Evolutionary conservation across 2,329 filamentous ascomycete species (phyloP).

Genomic region (Fusarium pininemorale): DNA sequence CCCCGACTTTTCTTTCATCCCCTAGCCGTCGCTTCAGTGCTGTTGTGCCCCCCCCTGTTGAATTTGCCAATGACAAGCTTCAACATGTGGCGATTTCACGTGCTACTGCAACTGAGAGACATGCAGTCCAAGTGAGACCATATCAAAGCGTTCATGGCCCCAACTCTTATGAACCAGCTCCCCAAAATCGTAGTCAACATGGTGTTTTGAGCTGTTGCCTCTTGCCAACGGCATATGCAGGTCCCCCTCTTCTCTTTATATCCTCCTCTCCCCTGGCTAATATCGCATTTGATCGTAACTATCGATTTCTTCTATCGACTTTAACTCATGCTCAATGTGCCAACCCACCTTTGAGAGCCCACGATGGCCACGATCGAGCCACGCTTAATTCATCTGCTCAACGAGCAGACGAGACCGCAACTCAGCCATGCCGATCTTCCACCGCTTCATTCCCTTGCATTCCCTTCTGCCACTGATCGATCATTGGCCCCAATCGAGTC

Average conservation of each 20-base stretch:
- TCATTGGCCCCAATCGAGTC: slow-evolving; percentile 64
- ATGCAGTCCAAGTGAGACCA: slow-evolving; percentile 39
- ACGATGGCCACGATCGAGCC: slow-evolving; percentile 74
- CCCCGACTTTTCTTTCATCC: not conserved
- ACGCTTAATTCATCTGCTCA: slow-evolving; percentile 71
- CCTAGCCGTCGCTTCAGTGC: not conserved
- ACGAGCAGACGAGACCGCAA: slow-evolving; percentile 62
- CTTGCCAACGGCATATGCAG: slow-evolving; percentile 27
- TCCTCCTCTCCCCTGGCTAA: slow-evolving; percentile 2
- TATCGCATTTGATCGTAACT: slow-evolving; percentile 1
- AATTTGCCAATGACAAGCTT: slow-evolving; percentile 31
- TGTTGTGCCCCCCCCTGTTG: slow-evolving; percentile 17
- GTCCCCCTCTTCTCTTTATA: slow-evolving; percentile 8
- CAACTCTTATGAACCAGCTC: slow-evolving; percentile 35
- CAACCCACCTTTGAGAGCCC: slow-evolving; percentile 43
- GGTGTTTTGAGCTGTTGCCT: slow-evolving; percentile 34
- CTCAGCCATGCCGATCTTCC: slow-evolving; percentile 63
- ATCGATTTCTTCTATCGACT: slow-evolving; percentile 6
- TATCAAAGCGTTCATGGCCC: slow-evolving; percentile 34
- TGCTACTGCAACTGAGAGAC: slow-evolving; percentile 39
- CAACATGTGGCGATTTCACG: slow-evolving; percentile 45
- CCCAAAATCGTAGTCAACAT: slow-evolving; percentile 29
- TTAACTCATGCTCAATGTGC: slow-evolving; percentile 43
- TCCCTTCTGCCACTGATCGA: slow-evolving; percentile 55
- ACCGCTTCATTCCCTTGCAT: slow-evolving; percentile 59